These are phyloP conservation scores for Globisporangium lucens DNA, from an alignment of 352 stramenopile genomes.

Conservation along the genomic window DNA sequence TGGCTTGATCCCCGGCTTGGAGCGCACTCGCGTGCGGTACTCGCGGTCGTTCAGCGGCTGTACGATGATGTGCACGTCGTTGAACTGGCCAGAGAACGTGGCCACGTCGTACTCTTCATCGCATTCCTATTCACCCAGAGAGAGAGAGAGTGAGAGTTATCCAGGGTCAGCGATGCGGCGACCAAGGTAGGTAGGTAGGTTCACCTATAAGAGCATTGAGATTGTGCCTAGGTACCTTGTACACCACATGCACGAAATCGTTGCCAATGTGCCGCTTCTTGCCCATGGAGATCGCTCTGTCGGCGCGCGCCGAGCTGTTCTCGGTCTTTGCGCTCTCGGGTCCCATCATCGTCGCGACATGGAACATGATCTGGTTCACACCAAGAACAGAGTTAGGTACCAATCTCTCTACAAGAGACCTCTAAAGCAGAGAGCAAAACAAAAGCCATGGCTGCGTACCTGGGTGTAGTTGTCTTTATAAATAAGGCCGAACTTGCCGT, in stretches of 20 bases:
- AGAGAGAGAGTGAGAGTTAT: background rate
- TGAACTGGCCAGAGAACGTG: conserved; percentile 82
- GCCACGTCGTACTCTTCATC: conserved; percentile 72
- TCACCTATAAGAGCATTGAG: background rate
- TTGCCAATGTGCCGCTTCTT: conserved; percentile 90
- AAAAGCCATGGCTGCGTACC: conserved; percentile 26
- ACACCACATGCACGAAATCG: conserved; percentile 86
- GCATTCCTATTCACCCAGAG: conserved; percentile 40
- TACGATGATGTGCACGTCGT: conserved; percentile 85
- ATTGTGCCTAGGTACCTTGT: conserved; percentile 43
- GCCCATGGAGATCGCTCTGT: conserved; percentile 36
- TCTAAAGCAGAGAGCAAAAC: background rate
- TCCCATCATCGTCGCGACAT: conserved; percentile 85
- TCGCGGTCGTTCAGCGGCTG: conserved; percentile 74
- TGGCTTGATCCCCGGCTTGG: conserved; percentile 63
- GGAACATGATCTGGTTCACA: conserved; percentile 72
- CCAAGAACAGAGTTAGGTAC: background rate
- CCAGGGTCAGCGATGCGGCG: background rate
- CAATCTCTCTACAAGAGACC: background rate
- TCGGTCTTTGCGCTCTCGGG: conserved; percentile 10
- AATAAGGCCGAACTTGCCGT: conserved; percentile 74
- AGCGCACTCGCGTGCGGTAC: conserved; percentile 70
- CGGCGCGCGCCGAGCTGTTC: background rate
- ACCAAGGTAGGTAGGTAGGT: background rate
- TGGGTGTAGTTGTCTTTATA: conserved; percentile 68